Percentiles rank a stretch among this genome's conserved stretches.
These are phyloP conservation scores for Neurospora hispaniola DNA, from an alignment of 495 filamentous ascomycete genomes.

Conservation along the genomic window DNA sequence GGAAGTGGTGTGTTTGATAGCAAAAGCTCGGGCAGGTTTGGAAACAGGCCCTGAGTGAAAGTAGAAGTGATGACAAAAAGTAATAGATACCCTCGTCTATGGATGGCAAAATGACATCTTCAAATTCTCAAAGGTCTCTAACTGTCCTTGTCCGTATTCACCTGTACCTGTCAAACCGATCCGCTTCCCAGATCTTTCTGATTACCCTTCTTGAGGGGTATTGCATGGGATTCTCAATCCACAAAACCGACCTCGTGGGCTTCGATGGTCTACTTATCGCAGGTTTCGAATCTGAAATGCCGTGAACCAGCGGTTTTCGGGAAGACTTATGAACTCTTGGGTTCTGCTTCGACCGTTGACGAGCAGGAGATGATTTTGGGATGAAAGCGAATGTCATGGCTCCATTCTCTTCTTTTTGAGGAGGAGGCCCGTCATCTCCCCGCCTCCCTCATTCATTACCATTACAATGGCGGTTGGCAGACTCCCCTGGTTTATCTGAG, in stretches of 20 bases:
- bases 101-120: background rate
- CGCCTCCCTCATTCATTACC: background rate
- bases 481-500: background rate
- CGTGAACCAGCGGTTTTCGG: too few relatives aligned
- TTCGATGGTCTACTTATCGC: too few relatives aligned
- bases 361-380: too few relatives aligned
- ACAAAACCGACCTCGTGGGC: too few relatives aligned
- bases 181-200: background rate
- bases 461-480: background rate
- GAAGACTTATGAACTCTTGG: too few relatives aligned
- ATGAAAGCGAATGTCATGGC: too few relatives aligned
- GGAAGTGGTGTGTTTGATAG: background rate
- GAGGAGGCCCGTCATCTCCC: too few relatives aligned
- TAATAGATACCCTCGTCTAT: background rate
- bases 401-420: too few relatives aligned
- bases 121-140: background rate
- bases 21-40: background rate
- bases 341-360: too few relatives aligned
- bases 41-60: background rate
- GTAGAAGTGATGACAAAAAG: background rate
- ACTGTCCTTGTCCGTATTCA: background rate
- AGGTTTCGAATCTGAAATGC: too few relatives aligned
- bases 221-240: background rate
- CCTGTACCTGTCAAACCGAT: background rate
- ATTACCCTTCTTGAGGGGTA: background rate